Conservation (phyloP, 2,329 filamentous ascomycete species). For the Penicillium decumbens region DNA sequence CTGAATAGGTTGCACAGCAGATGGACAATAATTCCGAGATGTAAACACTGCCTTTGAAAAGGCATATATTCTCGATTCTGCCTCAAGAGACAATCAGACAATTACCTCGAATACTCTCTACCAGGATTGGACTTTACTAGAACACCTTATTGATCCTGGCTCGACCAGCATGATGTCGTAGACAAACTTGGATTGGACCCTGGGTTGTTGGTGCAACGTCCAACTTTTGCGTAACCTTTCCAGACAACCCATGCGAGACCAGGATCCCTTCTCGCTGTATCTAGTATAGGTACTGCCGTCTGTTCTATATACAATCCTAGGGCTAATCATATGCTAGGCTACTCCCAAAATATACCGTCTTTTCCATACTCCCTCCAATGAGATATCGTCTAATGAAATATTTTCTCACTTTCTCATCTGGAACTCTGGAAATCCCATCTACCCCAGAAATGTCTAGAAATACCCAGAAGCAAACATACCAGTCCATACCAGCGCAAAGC, state of each 20-base stretch:
- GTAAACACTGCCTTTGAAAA: background rate
- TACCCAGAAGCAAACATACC: background rate
- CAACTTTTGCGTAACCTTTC: background rate
- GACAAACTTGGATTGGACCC: constrained; percentile 7
- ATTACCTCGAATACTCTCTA: background rate
- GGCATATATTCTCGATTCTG: background rate
- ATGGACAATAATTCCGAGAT: constrained; percentile 1
- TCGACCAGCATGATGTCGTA: background rate
- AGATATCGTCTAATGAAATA: too few species aligned
- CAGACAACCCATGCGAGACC: background rate
- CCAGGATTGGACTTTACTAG: background rate
- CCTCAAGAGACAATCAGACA: background rate
- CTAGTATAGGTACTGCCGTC: background rate
- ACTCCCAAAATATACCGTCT: background rate
- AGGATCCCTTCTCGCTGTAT: background rate
- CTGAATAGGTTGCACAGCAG: constrained; percentile 11
- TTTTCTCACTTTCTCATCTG: too few species aligned
- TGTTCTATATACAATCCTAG: background rate
- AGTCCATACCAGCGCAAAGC: background rate
- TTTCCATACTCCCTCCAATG: background rate
- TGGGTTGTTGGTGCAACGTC: constrained; percentile 14
- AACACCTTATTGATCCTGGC: background rate
- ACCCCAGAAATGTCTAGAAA: background rate
- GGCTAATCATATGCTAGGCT: background rate
- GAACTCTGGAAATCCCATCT: background rate